Evolutionary conservation across 2,329 filamentous ascomycete species (phyloP).

Genomic region (Aaosphaeria pasadenensis): DNA sequence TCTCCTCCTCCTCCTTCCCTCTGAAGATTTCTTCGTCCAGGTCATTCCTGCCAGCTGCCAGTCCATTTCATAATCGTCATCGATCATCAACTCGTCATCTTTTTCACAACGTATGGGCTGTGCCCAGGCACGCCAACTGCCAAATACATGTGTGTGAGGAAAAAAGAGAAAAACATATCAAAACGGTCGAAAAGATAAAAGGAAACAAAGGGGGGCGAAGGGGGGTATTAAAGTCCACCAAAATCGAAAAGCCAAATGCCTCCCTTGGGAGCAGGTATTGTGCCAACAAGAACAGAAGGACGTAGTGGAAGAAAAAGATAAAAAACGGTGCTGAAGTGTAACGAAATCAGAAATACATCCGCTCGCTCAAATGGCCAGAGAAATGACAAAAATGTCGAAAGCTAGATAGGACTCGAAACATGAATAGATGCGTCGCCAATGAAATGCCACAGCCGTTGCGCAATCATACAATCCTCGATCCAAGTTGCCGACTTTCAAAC

Average conservation of each 20-base stretch:
- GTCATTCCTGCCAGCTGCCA: no score
- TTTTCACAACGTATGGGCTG: neutral
- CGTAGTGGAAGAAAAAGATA: slow-evolving; percentile 1
- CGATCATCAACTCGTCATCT: neutral
- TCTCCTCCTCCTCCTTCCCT: no score
- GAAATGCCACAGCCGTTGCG: slow-evolving; percentile 8
- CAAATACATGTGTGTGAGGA: no score
- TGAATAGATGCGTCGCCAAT: neutral
- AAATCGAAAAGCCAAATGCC: slow-evolving; percentile 5
- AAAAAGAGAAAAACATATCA: neutral
- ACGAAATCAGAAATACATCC: slow-evolving; percentile 3
- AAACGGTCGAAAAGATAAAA: neutral
- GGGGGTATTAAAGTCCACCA: slow-evolving; percentile 16
- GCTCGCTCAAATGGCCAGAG: slow-evolving; percentile 5
- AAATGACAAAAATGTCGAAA: neutral
- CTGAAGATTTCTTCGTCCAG: no score
- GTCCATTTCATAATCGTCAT: neutral
- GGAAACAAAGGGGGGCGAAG: neutral
- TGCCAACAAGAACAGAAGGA: slow-evolving; percentile 4
- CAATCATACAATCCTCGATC: slow-evolving; percentile 27
- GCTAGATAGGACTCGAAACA: neutral
- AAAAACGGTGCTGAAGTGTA: neutral
- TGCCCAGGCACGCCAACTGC: no score
- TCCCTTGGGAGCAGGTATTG: slow-evolving; percentile 14
- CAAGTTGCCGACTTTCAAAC: slow-evolving; percentile 10